Evolutionary conservation across 257 asterid species (phyloP), one percentile per base, ranked within the genome.

Genomic region (Leptodermis oblonga): DNA sequence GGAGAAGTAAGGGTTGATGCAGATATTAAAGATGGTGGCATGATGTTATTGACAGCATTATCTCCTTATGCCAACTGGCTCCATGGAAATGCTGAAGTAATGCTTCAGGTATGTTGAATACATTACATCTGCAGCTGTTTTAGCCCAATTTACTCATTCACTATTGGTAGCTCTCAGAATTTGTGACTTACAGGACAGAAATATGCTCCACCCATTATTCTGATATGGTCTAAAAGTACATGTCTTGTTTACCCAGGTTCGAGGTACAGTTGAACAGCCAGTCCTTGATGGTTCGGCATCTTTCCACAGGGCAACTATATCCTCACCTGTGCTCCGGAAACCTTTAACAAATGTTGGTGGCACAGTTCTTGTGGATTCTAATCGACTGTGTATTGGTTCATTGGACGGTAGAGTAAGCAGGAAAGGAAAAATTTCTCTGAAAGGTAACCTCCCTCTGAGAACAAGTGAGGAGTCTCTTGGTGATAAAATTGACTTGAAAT

Each of bases 21-120:
- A 77, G 97, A 94, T 83, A 82, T 94, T 63, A 94, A 89, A 83
- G 99, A 94, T 63, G 96, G 96, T 63, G 99, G 99, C 75, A 94
- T 94, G 99, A 88, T 89, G 93, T 79, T 94, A 85, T 82, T 94
- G 77, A 89, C 99, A 33, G 97, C 99, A 43, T 80, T 91, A 75
- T 91, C 99, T 79, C 99, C 99, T 71, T 82, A 94, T 80, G 99
- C 96, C 34, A 91, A 91, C 76, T 94, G 99, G 99, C 94, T 94
- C 70, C 92, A 94, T 25, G 99, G 99, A 67, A 91, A 76, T 86
- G 99, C 99, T 70, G 99, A 94, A 76, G 88, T 94, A 73, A 79
- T 86, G 96, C 96, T 94, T 71, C 97, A 91, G 96, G 98, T 90
- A 72, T 60, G 79, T 81, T 62, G 70, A 65, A 63, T 52, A 74